Conservation (phyloP, 2,329 filamentous ascomycete species). For the Calonectria henricotiae region DNA sequence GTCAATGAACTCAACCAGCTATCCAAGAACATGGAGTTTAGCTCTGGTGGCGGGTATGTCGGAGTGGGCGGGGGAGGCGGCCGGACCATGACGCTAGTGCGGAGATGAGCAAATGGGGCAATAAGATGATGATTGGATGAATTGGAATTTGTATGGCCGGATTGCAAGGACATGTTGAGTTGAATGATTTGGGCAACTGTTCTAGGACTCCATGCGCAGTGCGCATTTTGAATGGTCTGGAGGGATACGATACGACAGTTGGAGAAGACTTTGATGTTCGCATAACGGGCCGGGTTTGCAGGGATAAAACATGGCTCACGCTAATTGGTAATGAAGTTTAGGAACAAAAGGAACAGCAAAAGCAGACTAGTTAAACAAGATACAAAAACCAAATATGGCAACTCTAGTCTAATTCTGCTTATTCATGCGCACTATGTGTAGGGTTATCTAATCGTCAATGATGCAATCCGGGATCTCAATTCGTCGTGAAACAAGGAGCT, state of each 20-base stretch:
- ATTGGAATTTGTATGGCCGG: not conserved
- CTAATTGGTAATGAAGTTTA: too few species aligned
- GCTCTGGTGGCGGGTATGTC: conserved; percentile 47
- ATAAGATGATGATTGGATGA: not conserved
- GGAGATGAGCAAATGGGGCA: conserved; percentile 35
- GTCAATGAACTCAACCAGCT: conserved; percentile 48
- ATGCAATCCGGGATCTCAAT: too few species aligned
- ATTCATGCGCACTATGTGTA: too few species aligned
- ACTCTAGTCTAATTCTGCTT: too few species aligned
- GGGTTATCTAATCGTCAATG: too few species aligned
- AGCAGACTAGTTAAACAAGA: not conserved
- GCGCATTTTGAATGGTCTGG: not conserved
- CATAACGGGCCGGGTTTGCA: not conserved
- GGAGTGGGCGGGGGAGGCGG: conserved; percentile 47
- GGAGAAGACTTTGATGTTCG: not conserved
- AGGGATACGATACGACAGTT: not conserved
- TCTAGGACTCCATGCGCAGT: not conserved
- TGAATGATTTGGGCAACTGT: not conserved
- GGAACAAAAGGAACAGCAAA: not conserved
- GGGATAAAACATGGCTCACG: not conserved
- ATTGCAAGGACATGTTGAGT: not conserved
- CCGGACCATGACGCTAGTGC: conserved; percentile 39
- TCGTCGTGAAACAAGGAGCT: too few species aligned
- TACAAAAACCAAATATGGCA: too few species aligned
- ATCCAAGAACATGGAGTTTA: conserved; percentile 34